Base-by-base conservation (phyloP, 2,329 filamentous ascomycete genomes). In the Fusarium euwallaceae region DNA sequence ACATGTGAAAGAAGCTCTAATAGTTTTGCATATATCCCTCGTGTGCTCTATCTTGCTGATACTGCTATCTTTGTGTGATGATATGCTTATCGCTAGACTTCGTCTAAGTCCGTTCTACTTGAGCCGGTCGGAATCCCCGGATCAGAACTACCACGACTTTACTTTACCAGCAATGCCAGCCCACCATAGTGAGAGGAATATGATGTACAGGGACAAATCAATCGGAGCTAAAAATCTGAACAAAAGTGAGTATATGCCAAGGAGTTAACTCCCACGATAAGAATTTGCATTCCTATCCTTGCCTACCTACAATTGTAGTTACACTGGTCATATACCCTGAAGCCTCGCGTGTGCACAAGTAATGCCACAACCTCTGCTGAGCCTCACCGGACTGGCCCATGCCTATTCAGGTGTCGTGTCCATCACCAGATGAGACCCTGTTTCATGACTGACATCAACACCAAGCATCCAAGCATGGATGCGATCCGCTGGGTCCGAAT, bases 381-480 rank as follows among this genome's bases (percentile, higher is more conserved):
- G 61, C 61, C 70, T 72, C 61, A 17, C 34, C 39, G 37, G 24
- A 58, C 29, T 32, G 51, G 22, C 36, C 48, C 61, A 64, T 73
- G 41, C 56, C 62, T 63, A 45, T 72, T 71, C 34, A 29, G 55
- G 55, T 27, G 41, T 29, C 32, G 27, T 37, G 22, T n/a, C 64
- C 37, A 63, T 36, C 60, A 41, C 62, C 36, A 51, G 58, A 53
- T 14, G 62, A 55, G 65, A 73, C 65, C 69, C 60, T 73, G 72
- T 73, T 73, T 73, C 60, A 73, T 29, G 27, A 72, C 70, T 72
- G 69, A 73, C 63, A 73, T 73, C 66, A 71, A 68, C n/a, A 58
- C 45, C 20, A 68, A 62, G 58, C 22, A 60, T 51, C 51, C 63
- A 65, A 61, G 45, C 61, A 69, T 58, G 48, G 48, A 53, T 32